Conservation (phyloP, 2,329 filamentous ascomycete species). For the Grosmannia huntii region DNA sequence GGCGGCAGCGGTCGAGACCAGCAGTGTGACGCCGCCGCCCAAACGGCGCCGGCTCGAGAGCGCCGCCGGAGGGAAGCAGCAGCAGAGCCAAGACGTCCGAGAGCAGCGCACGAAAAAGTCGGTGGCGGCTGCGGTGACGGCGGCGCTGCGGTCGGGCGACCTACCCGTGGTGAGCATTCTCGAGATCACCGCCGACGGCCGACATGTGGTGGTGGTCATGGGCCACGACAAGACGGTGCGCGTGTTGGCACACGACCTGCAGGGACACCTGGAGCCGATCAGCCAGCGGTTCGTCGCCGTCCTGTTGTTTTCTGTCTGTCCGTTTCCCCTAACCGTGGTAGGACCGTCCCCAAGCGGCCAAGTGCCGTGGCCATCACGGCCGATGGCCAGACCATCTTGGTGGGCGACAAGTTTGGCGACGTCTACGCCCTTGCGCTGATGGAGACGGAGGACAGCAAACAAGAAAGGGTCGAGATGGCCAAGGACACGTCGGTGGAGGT, state of each 20-base stretch:
- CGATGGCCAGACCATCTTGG: constrained; percentile 61
- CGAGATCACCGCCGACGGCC: constrained; percentile 47
- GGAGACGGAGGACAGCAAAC: constrained; percentile 9
- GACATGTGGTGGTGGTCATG: constrained; percentile 64
- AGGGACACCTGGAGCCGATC: constrained; percentile 50
- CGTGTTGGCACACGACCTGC: constrained; percentile 57
- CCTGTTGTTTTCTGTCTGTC: neutral
- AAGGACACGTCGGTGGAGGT: too few relatives aligned
- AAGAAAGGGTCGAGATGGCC: constrained; percentile 1
- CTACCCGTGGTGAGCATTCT: constrained; percentile 58
- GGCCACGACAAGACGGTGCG: constrained; percentile 86
- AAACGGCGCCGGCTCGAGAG: constrained; percentile 16
- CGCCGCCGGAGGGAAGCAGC: constrained; percentile 9
- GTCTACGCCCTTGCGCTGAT: constrained; percentile 79
- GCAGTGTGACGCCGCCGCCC: constrained; percentile 21
- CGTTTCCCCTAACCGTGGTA: too few relatives aligned
- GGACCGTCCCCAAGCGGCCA: constrained; percentile 80
- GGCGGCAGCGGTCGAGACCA: constrained; percentile 13
- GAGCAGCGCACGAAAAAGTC: neutral
- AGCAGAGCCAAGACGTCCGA: neutral
- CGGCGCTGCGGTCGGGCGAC: constrained; percentile 26
- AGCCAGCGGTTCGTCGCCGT: constrained; percentile 50
- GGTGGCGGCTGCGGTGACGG: constrained; percentile 8
- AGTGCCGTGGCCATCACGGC: constrained; percentile 60
- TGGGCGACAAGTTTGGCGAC: constrained; percentile 92